phyloP scores from a whole-genome alignment of 768 basidiomycete species.

The Cyathus striatus region DNA sequence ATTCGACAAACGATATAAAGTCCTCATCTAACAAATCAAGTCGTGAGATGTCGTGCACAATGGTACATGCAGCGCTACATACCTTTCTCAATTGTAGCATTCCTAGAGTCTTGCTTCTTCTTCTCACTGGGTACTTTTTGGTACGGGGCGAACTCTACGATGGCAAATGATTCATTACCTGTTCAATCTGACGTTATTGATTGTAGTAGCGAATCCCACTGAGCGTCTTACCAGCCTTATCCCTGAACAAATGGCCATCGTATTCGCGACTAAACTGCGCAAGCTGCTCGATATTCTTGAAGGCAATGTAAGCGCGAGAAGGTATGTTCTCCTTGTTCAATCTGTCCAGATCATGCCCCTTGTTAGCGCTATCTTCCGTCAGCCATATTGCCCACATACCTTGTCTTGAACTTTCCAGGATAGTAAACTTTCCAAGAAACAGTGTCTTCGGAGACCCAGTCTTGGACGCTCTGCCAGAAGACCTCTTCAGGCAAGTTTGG shows the following conservation, averaged over 20 bases:
- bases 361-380: background rate
- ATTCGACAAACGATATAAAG: conserved; percentile 76
- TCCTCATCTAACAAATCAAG: conserved; percentile 58
- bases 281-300: conserved; percentile 71
- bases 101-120: conserved; percentile 72
- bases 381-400: conserved; percentile 37
- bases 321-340: conserved; percentile 79
- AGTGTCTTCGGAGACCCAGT: conserved; percentile 79
- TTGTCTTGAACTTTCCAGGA: conserved; percentile 65
- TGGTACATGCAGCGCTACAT: conserved; percentile 5
- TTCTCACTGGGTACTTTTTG: conserved; percentile 79
- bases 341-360: conserved; percentile 38
- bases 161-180: conserved; percentile 86
- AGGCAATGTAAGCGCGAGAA: conserved; percentile 89
- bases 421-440: conserved; percentile 61
- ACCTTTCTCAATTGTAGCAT: conserved; percentile 91
- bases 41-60: background rate
- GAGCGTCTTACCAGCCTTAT: conserved; percentile 72
- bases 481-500: conserved; percentile 88
- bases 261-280: conserved; percentile 77
- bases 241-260: conserved; percentile 88
- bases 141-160: conserved; percentile 93
- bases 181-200: background rate
- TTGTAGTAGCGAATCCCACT: conserved; percentile 1
- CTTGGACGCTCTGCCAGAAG: conserved; percentile 88